phyloP scores from a whole-genome alignment of 345 rosid genomes.

The Angophora floribunda region DNA sequence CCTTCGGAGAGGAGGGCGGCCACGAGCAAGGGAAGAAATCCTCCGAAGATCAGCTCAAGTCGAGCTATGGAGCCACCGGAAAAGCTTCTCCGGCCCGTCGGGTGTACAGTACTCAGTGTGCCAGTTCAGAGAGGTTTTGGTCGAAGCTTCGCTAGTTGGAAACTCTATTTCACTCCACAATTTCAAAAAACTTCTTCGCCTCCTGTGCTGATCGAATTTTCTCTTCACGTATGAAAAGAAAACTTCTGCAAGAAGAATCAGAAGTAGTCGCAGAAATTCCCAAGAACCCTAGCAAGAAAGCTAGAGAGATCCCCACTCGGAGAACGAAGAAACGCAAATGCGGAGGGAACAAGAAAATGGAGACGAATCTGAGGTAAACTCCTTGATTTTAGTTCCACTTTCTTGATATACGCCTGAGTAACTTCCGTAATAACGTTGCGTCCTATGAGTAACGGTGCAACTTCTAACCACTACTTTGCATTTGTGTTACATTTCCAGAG shows the following conservation, averaged over 20 bases:
- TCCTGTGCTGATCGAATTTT: background rate
- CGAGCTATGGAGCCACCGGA: no score
- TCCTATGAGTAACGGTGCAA: background rate
- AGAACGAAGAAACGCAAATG: background rate
- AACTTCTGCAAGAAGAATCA: background rate
- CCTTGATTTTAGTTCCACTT: background rate
- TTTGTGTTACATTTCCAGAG: background rate
- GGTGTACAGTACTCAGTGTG: no score
- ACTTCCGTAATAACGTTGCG: background rate
- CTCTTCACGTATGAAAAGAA: background rate
- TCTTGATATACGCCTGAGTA: background rate
- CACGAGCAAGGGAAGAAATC: no score
- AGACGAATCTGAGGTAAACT: background rate
- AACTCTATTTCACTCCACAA: background rate
- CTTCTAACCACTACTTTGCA: background rate
- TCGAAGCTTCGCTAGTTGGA: no score
- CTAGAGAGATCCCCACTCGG: background rate
- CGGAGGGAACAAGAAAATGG: background rate
- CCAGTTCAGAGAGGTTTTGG: no score
- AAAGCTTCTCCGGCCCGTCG: no score
- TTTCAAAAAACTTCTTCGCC: background rate
- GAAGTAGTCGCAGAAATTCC: background rate
- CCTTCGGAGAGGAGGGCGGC: no score
- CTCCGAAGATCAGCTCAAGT: no score
- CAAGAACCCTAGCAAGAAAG: background rate